Conservation (phyloP, 768 basidiomycete species). For the Leucogyrophana mollusca region DNA sequence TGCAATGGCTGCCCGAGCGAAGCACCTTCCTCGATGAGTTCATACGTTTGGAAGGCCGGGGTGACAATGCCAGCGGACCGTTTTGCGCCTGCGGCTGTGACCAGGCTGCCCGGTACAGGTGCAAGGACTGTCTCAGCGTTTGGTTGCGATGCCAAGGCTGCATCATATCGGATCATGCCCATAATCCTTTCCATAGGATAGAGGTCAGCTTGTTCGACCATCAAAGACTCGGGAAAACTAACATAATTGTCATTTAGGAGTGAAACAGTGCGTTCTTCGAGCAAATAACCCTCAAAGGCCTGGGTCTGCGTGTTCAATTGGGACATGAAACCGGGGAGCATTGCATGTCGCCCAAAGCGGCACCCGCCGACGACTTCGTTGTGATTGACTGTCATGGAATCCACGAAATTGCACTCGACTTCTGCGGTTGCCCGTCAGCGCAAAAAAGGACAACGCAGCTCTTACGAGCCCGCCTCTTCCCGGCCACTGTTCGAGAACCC, state of each 20-base stretch:
- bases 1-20: constrained; percentile 4
- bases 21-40: constrained; percentile 6
- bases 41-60: constrained; percentile 1
- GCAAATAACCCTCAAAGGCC: constrained; percentile 9
- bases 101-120: constrained; percentile 1
- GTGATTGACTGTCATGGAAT: constrained; percentile 16
- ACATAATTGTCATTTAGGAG: background rate
- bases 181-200: constrained; percentile 14
- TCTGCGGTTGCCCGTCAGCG: constrained; percentile 7
- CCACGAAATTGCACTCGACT: background rate
- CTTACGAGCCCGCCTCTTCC: constrained; percentile 6
- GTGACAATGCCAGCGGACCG: background rate
- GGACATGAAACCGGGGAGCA: constrained; percentile 13
- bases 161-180: constrained; percentile 6
- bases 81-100: background rate
- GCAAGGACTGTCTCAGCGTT: constrained; percentile 9
- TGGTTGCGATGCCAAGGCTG: constrained; percentile 10
- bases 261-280: constrained; percentile 20
- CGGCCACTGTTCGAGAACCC: constrained; percentile 11
- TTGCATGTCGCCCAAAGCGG: constrained; percentile 13
- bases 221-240: background rate
- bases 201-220: constrained; percentile 3
- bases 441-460: constrained; percentile 14
- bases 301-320: constrained; percentile 23
- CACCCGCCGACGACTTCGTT: constrained; percentile 19